Base-by-base conservation (phyloP, 495 filamentous ascomycete species). In the Staphylotrichum longicolle region DNA sequence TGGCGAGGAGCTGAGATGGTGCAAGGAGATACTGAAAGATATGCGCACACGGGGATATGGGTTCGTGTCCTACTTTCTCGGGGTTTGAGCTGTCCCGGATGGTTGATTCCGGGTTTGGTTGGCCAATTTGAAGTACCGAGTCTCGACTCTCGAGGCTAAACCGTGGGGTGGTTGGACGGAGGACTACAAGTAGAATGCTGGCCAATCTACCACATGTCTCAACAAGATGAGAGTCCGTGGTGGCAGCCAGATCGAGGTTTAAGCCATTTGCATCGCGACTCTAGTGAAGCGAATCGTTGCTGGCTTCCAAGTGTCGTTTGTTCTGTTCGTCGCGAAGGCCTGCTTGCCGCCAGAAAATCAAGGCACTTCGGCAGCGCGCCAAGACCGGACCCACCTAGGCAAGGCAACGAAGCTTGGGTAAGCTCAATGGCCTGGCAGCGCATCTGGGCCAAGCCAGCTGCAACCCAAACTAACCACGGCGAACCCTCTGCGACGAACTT, bases 331-430 rank as follows among this genome's bases (percentile, higher is more conserved):
- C 14, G 41, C 8, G 11, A 39, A 39, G 12, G 12, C 41, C 47
- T 9, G 32, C 11, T n/a, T 10, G 14, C 48, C n/a, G 50, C 50
- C 50, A 7, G 27, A 60, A 60, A 46, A 8, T 33, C 41, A 34
- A 54, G 58, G 58, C 50, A 34, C 41, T 3, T 20, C 11, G 4
- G 5, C 12, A 27, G 14, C 5, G 12, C 4, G 59, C 59, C 59
- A 61, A 55, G 51, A 8, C 39, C 9, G 37, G 63, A 51, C 44
- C 63, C 63, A 65, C 63, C 55, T 27, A 39, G 35, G 40, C 59
- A 65, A 65, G 63, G 63, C 63, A 65, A 41, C 63, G 58, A 58
- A 61, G 63, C 63, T 65, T 62, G 63, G 55, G 59, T 65, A 62
- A 65, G 63, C 63, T 65, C 30, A 40, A 20, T 51, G 39, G 54